Conservation (phyloP, 139 green algal species). For the Auxenochlorella pyrenoidosa region DNA sequence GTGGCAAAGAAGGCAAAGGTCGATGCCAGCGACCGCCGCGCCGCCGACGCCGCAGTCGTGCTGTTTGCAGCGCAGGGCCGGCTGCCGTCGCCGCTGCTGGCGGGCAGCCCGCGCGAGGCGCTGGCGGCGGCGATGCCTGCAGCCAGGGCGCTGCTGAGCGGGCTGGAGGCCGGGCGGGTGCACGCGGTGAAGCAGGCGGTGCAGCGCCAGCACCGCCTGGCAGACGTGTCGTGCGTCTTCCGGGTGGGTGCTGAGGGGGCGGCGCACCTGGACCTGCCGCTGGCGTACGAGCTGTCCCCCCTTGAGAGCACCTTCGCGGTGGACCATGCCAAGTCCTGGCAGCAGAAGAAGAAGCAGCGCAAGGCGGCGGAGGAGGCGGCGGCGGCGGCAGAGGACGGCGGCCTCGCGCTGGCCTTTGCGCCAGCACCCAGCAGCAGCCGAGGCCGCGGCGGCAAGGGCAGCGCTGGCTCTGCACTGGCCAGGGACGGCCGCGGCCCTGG, state of each 20-base stretch:
- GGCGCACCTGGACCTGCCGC: not conserved
- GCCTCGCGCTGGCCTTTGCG: not conserved
- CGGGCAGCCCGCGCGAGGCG: not conserved
- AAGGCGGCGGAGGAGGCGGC: not conserved
- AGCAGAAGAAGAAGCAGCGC: constrained; percentile 20
- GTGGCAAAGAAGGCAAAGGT: not conserved
- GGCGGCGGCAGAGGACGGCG: not conserved
- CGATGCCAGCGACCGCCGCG: not conserved
- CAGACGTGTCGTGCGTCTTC: not conserved
- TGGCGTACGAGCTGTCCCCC: not conserved
- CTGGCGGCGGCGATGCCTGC: not conserved
- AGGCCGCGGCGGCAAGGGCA: not conserved
- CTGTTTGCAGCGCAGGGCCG: not conserved
- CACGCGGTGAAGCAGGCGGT: not conserved
- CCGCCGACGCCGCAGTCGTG: not conserved
- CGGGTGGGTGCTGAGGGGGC: not conserved
- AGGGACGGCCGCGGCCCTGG: not conserved
- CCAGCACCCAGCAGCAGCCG: not conserved
- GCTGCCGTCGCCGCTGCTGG: not conserved
- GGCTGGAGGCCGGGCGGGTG: not conserved
- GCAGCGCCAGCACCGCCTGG: not conserved
- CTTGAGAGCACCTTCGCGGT: not conserved
- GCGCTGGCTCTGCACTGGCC: not conserved
- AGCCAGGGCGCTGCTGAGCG: constrained; percentile 4
- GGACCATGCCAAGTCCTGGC: not conserved